phyloP scores from a whole-genome alignment of 1,139 yeast species.

The Scheffersomyces illinoinensis region DNA sequence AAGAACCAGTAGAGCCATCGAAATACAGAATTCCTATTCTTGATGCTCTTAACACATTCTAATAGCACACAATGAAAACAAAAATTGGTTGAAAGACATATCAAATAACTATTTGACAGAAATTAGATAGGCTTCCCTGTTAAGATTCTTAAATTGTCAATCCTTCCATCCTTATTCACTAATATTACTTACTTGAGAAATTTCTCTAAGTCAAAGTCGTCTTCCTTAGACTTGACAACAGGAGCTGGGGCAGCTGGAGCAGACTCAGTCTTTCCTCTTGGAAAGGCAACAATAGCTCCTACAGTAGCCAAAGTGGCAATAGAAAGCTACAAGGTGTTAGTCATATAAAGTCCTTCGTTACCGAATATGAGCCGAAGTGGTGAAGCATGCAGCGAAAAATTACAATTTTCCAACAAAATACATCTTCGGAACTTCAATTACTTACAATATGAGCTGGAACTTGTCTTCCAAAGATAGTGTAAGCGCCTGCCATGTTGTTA shows the following conservation, averaged over 20 bases:
- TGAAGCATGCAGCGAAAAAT: no score
- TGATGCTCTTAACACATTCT: background rate
- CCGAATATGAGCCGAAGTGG: no score
- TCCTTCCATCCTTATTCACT: no score
- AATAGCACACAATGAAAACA: background rate
- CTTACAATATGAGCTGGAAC: constrained; percentile 67
- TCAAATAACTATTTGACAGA: background rate
- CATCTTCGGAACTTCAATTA: constrained; percentile 11
- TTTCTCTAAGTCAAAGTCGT: constrained; percentile 65
- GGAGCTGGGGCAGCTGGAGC: constrained; percentile 26
- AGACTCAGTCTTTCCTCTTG: constrained; percentile 34
- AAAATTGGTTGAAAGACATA: background rate
- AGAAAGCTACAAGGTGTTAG: constrained; percentile 32
- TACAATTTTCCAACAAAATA: background rate
- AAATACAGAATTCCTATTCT: background rate
- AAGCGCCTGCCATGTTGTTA: constrained; percentile 57
- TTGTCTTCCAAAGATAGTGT: constrained; percentile 61
- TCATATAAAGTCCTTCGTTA: background rate
- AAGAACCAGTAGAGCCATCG: background rate
- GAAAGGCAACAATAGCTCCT: constrained; percentile 45
- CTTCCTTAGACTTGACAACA: constrained; percentile 38
- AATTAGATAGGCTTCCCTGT: background rate
- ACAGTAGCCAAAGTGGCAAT: constrained; percentile 48
- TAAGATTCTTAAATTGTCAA: background rate
- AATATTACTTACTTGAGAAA: constrained; percentile 51